Conservation (phyloP, 306 rosid genomes). For the Glycine soja region DNA sequence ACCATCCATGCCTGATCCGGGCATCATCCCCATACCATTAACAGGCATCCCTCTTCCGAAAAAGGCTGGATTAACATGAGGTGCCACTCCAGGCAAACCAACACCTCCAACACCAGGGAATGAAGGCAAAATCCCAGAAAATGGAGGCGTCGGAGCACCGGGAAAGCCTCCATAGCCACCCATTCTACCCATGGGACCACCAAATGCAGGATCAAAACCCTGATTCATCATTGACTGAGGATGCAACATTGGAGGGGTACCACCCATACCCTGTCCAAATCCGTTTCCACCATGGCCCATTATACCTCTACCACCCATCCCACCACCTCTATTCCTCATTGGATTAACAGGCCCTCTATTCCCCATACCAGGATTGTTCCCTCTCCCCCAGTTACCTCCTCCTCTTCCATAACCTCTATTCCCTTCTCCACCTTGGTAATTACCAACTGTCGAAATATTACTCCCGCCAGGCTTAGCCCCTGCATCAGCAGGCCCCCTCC, state of each 20-base stretch:
- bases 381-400: constrained; percentile 97
- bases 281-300: constrained; percentile 95
- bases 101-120: constrained; percentile 89
- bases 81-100: constrained; percentile 96
- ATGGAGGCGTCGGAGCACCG: constrained; percentile 86
- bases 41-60: constrained; percentile 96
- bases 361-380: constrained; percentile 84
- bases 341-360: constrained; percentile 84
- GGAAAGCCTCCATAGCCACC: constrained; percentile 93
- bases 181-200: constrained; percentile 93
- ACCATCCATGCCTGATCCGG: constrained; percentile 80
- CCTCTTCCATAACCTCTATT: constrained; percentile 89
- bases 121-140: constrained; percentile 81
- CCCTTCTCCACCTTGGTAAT: constrained; percentile 92
- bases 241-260: constrained; percentile 80
- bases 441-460: constrained; percentile 81
- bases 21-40: constrained; percentile 99
- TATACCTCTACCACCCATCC: constrained; percentile 87
- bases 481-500: constrained; percentile 77
- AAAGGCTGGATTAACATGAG: constrained; percentile 97
- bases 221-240: constrained; percentile 94
- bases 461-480: constrained; percentile 72
- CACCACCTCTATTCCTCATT: constrained; percentile 87
- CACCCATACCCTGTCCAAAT: constrained; percentile 92
- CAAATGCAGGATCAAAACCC: constrained; percentile 97